These are phyloP conservation scores for Nemania sp. DNA, from an alignment of 2,329 filamentous ascomycete species.

Conservation along the genomic window DNA sequence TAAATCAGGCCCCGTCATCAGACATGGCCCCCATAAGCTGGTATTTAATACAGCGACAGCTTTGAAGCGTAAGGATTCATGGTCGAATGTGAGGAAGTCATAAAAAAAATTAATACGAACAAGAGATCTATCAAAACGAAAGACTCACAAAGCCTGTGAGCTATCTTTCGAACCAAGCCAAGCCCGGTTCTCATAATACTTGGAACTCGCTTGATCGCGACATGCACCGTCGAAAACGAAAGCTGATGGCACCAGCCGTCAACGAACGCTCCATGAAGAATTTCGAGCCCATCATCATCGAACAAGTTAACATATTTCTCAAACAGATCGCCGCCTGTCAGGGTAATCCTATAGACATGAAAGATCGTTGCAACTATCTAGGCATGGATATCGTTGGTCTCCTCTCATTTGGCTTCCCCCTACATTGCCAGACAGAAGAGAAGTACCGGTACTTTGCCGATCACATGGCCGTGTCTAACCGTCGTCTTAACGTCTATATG, in stretches of 20 bases:
- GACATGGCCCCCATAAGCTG: conserved; percentile 27
- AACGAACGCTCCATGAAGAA: conserved; percentile 26
- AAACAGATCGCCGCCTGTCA: conserved; percentile 2
- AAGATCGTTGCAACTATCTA: conserved; percentile 18
- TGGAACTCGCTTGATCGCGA: conserved; percentile 25
- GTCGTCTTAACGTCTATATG: conserved; percentile 23
- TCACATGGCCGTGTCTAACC: conserved; percentile 13
- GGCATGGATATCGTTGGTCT: conserved; percentile 25
- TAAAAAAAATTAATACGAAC: neutral
- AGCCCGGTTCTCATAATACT: conserved; percentile 8
- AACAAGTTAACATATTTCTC: conserved; percentile 28
- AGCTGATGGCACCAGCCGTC: conserved; percentile 22
- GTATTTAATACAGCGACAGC: conserved; percentile 28
- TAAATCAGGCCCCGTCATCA: conserved; percentile 23
- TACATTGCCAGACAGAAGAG: conserved; percentile 23
- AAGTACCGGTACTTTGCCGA: conserved; percentile 24
- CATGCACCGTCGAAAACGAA: conserved; percentile 24
- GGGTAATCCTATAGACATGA: conserved; percentile 20
- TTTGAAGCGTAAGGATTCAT: conserved; percentile 13
- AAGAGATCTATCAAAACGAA: conserved; percentile 28
- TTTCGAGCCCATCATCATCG: conserved; percentile 28
- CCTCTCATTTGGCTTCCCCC: conserved; percentile 24
- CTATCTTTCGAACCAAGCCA: conserved; percentile 23
- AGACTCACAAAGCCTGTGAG: conserved; percentile 23
- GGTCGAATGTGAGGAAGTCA: neutral